Evolutionary conservation across 2,329 filamentous ascomycete genomes (phyloP), one percentile per base, ranked within the genome.

Genomic region (Fusarium sp.): DNA sequence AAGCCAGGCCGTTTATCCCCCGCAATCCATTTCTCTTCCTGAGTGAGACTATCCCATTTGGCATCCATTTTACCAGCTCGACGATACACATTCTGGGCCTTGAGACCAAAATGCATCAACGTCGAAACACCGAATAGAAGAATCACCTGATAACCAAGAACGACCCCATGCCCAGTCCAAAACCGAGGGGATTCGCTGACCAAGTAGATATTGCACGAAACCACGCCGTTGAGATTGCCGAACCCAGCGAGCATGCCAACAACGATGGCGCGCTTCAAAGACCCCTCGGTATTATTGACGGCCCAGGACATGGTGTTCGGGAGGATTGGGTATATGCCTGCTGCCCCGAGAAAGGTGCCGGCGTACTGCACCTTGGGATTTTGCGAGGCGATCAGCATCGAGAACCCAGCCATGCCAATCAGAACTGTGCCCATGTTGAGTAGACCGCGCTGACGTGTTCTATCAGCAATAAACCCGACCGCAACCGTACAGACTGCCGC

Each of bases 221-320:
- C 84, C 30, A 94, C 89, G 13, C 92, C 92, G 71, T 93, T 93
- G 15, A 94, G 81, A 68, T 94, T 94, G 8, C 92, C 92, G 90
- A 90, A 93, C 3, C 89, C 92, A 47, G 94, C 92, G n/a, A 94
- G 88, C 71, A 94, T 87, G 0, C 92, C 92, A 0, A 94, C 78
- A 0, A 90, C 89, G 31, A 94, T 87, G 31, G 92, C 92, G 16
- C 92, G 86, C 78, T 94, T 94, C 76, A 78, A 56, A 0, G 76
- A 78, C 0, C 77, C 77, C 75, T 94, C 91, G 11, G 88, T 86
- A 61, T 94, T 94, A 76, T 94, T 94, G 50, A 86, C 86, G 0
- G 87, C 82, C 92, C 92, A 94, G 0, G 89, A 87, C 18, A 94
- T 89, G 0, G 90, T 93, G 75, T 93, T 93, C 6, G 91, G 78